phyloP scores from a whole-genome alignment of 1,139 yeast species.

The Kodamaea fungicola region DNA sequence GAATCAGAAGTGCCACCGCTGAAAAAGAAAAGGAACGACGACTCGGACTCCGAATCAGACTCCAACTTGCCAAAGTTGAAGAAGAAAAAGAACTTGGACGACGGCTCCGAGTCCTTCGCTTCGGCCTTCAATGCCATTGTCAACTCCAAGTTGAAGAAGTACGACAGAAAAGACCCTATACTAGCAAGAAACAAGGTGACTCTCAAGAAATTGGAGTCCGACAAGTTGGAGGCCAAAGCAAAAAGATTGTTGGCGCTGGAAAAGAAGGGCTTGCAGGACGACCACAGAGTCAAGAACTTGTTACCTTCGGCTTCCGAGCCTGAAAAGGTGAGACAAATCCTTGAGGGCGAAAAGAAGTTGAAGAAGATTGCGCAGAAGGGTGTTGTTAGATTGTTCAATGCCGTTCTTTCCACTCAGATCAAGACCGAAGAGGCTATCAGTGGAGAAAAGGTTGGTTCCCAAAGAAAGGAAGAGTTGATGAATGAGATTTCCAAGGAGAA shows the following conservation, averaged over 20 bases:
- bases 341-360: conserved; percentile 69
- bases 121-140: conserved; percentile 81
- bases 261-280: conserved; percentile 64
- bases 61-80: conserved; percentile 49
- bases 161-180: conserved; percentile 85
- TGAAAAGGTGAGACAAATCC: conserved; percentile 48
- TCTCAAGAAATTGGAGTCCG: conserved; percentile 71
- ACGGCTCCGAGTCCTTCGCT: conserved; percentile 74
- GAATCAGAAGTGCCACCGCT: conserved; percentile 40
- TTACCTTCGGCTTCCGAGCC: conserved; percentile 59
- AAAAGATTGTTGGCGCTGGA: conserved; percentile 67
- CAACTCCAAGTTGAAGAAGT: conserved; percentile 82
- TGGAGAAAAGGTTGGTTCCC: conserved; percentile 32
- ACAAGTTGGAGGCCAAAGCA: conserved; percentile 82
- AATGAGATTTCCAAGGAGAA: conserved; percentile 85
- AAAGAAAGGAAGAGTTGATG: conserved; percentile 59
- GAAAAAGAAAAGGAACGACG: conserved; percentile 49
- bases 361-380: conserved; percentile 91
- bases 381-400: conserved; percentile 88
- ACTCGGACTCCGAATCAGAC: conserved; percentile 14
- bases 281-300: conserved; percentile 63
- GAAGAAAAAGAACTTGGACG: conserved; percentile 54
- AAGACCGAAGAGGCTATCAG: conserved; percentile 45
- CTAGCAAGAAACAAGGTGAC: conserved; percentile 73
- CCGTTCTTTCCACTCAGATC: conserved; percentile 80